A percentile compares a stretch with the other conserved stretches of the same genome.
Evolutionary conservation across 441 rosid species (phyloP).

Genomic region (Hura crepitans): DNA sequence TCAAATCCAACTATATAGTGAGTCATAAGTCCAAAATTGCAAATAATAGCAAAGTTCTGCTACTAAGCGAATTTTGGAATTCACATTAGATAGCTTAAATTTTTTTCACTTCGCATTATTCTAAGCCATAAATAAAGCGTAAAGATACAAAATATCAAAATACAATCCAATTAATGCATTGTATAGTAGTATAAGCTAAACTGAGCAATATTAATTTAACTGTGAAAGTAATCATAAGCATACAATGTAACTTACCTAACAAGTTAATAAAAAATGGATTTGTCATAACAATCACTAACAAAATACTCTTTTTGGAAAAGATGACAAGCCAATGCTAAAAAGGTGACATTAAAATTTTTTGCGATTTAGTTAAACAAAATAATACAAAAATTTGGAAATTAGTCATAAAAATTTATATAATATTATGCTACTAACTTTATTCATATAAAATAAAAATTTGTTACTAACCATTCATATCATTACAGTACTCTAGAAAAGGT

Average conservation of each 20-base stretch:
- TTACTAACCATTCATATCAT: constrained; percentile 87
- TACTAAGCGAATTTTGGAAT: no score
- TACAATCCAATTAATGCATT: neutral
- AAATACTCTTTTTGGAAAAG: constrained; percentile 97
- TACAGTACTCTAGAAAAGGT: constrained; percentile 89
- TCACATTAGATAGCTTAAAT: no score
- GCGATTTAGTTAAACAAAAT: neutral
- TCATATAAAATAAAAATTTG: constrained; percentile 10
- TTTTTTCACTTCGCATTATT: no score
- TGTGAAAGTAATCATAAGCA: neutral
- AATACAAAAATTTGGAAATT: neutral
- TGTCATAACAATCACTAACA: constrained; percentile 93
- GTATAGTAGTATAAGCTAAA: constrained; percentile 4
- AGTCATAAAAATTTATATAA: neutral
- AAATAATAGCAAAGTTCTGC: no score
- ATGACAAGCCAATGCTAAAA: constrained; percentile 93
- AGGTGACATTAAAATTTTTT: constrained; percentile 1
- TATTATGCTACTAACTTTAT: neutral
- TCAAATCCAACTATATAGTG: no score
- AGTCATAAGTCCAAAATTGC: no score
- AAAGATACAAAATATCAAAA: neutral
- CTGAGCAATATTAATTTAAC: neutral
- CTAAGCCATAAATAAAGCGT: no score
- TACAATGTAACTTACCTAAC: constrained; percentile 59
- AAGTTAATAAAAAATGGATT: constrained; percentile 93